phyloP scores from a whole-genome alignment of 192 early-diverging fungal species.

The Rhizophagus clarus region DNA sequence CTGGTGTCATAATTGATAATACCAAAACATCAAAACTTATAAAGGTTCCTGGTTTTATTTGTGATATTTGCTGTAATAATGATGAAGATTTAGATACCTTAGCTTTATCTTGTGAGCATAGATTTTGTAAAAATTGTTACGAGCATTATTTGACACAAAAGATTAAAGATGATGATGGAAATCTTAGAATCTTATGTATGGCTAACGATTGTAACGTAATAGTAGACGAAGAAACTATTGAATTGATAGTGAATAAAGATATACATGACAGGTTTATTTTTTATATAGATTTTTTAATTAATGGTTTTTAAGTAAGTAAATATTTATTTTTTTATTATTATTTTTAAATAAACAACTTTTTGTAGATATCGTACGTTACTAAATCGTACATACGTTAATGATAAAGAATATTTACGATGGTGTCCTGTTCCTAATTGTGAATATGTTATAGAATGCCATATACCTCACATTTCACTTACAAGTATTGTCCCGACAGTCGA shows the following conservation, averaged over 20 bases:
- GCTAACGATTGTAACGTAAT: slow-evolving; percentile 74
- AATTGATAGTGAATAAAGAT: slow-evolving; percentile 60
- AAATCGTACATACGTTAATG: slow-evolving; percentile 91
- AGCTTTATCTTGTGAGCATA: slow-evolving; percentile 83
- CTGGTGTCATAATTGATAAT: slow-evolving; percentile 72
- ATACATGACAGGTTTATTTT: slow-evolving; percentile 60
- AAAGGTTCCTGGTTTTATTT: slow-evolving; percentile 62
- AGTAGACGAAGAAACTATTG: slow-evolving; percentile 82
- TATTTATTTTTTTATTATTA: not conserved
- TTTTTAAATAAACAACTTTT: not conserved
- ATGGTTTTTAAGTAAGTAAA: not conserved
- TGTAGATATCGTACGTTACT: slow-evolving; percentile 77
- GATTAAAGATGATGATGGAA: slow-evolving; percentile 87
- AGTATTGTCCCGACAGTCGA: slow-evolving; percentile 84
- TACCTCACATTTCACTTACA: slow-evolving; percentile 64
- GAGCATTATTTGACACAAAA: slow-evolving; percentile 82
- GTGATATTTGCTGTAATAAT: slow-evolving; percentile 91
- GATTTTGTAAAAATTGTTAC: slow-evolving; percentile 90
- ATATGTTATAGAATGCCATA: slow-evolving; percentile 89
- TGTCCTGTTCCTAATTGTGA: slow-evolving; percentile 96
- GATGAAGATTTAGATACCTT: slow-evolving; percentile 60
- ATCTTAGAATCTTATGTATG: slow-evolving; percentile 84
- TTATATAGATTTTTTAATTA: slow-evolving; percentile 1
- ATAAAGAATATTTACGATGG: slow-evolving; percentile 81
- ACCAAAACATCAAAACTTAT: slow-evolving; percentile 40